Evolutionary conservation across 1,284 basidiomycete species (phyloP), one percentile per base, ranked within the genome.

Genomic region (Cryptococcus neoformans): DNA sequence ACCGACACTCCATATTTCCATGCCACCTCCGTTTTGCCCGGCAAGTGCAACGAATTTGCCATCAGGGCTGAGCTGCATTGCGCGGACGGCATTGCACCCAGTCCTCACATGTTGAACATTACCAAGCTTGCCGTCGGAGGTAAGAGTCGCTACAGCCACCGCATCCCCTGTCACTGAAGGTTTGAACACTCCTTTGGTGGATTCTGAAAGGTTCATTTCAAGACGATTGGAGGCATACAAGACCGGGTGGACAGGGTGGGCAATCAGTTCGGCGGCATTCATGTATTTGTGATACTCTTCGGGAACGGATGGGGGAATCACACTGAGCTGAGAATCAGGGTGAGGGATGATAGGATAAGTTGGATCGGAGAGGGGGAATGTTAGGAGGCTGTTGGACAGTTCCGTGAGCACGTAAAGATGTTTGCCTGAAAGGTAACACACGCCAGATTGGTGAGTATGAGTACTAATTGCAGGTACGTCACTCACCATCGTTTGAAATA

Each of bases 381-480:
- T 62, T 44, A 69, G 57, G 47, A 77, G 51, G 2, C 62, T 55
- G 60, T 72, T 68, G 11, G 61, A 57, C 28, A 77, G 61, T 62
- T 78, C 76, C 17, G 73, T 70, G 21, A 78, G 66, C 21, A 72
- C 64, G 64, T 75, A 76, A 39, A 78, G 65, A 58, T 68, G 63
- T 57, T 72, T 67, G 41, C 57, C 75, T 75, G 60, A 36, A 21
- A 21, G 21, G 21, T 21, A 21, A 21, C 21, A 21, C 21, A 21
- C 21, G 21, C 21, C 21, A 21, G 37, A 3, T 39, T 44, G 38
- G 42, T 50, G 38, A 35, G 42, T 49, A 28, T 51, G 39, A n/a
- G 9, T 17, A 8, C 6, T 17, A 12, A 6, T 1, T 21, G 10
- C 39, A 7, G 36, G 40, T 28, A 11, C 4, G 8, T 4, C 0